These are phyloP conservation scores for Aspergillus sp. DNA, from an alignment of 2,329 filamentous ascomycete species.

Conservation along the genomic window DNA sequence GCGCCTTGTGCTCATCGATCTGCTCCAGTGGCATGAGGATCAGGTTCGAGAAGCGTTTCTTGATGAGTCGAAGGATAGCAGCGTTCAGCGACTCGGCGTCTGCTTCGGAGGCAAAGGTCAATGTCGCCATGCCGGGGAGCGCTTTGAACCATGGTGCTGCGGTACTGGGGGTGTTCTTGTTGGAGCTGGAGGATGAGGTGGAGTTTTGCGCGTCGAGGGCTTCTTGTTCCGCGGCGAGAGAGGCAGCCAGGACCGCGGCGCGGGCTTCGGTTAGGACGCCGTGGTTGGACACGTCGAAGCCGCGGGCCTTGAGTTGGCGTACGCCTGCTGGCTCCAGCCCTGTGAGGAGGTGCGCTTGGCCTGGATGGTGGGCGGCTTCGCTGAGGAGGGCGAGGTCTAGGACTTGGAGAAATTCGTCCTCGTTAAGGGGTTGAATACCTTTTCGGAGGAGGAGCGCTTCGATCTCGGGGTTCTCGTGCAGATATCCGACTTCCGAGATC, in stretches of 20 bases:
- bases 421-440: conserved; percentile 30
- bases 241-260: neutral
- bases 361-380: neutral
- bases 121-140: too few species aligned
- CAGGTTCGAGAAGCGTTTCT: neutral
- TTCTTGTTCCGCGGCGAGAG: neutral
- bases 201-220: neutral
- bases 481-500: conserved; percentile 34
- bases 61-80: neutral
- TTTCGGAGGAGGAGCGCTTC: conserved; percentile 29
- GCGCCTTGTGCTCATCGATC: neutral
- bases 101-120: neutral
- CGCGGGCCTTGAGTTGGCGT: neutral
- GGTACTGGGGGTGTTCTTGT: too few species aligned
- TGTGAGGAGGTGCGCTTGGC: neutral
- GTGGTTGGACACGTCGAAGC: neutral
- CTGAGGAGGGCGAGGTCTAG: conserved; percentile 6
- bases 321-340: neutral
- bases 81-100: neutral
- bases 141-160: too few species aligned
- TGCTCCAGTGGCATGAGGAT: neutral
- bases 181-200: too few species aligned
- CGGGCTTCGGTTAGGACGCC: neutral
- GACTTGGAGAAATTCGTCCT: conserved; percentile 24
- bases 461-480: conserved; percentile 31